These are phyloP conservation scores for Antrodiella citrinella DNA, from an alignment of 768 basidiomycete species.

Conservation along the genomic window DNA sequence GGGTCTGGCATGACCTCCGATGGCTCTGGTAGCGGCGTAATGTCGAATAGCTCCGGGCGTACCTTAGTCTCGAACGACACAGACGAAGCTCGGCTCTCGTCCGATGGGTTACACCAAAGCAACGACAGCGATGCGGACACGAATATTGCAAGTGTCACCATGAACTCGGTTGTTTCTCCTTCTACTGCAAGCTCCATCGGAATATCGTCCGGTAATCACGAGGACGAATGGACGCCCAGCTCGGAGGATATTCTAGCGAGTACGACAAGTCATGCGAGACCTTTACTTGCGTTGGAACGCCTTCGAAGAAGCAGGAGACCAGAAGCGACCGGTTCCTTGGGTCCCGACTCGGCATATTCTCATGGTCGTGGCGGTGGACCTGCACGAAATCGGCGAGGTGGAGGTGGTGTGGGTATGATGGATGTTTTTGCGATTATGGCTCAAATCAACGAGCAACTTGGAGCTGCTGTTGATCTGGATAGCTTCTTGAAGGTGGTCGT, in stretches of 20 bases:
- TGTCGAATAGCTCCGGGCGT: constrained; percentile 16
- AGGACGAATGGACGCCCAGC: constrained; percentile 33
- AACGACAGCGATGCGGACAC: background rate
- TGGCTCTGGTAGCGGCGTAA: constrained; percentile 7
- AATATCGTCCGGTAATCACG: constrained; percentile 16
- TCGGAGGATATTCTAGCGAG: constrained; percentile 60
- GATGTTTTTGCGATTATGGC: constrained; percentile 72
- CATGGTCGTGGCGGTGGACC: constrained; percentile 6
- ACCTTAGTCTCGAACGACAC: constrained; percentile 16
- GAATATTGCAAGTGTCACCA: constrained; percentile 1
- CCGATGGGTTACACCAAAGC: background rate
- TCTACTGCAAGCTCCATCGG: constrained; percentile 5
- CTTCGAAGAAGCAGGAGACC: constrained; percentile 40
- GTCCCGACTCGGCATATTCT: constrained; percentile 1
- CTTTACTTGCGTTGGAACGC: constrained; percentile 63
- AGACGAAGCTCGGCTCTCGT: background rate
- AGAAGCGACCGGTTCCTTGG: background rate
- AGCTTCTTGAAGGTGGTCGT: constrained; percentile 66
- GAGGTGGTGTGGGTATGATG: constrained; percentile 49
- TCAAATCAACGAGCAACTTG: constrained; percentile 77
- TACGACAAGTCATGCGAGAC: constrained; percentile 60
- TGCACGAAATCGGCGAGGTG: constrained; percentile 15
- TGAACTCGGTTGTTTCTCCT: background rate
- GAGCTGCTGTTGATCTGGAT: constrained; percentile 54
- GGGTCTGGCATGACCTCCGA: constrained; percentile 10